Conservation (phyloP, 306 rosid species). For the Corylus americana region DNA sequence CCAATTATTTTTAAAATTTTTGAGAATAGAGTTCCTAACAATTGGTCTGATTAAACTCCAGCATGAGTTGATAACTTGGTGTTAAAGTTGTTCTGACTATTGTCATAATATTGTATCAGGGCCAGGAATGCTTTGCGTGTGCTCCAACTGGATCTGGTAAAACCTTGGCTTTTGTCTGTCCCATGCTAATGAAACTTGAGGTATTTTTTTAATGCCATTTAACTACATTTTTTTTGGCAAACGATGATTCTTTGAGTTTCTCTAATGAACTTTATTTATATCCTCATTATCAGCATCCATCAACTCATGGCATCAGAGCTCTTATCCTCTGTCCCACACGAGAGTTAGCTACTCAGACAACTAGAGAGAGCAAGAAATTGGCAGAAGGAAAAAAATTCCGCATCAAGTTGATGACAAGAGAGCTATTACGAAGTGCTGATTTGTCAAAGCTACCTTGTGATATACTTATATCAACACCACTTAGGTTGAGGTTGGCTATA, state of each 20-base stretch:
- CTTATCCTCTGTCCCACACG: conserved; percentile 84
- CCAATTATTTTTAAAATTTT: neutral
- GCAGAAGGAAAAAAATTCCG: conserved; percentile 63
- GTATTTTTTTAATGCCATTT: conserved; percentile 39
- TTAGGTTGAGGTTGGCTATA: conserved; percentile 64
- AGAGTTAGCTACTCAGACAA: conserved; percentile 82
- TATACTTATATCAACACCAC: conserved; percentile 86
- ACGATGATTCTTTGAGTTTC: conserved; percentile 18
- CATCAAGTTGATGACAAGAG: conserved; percentile 74
- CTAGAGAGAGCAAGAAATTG: conserved; percentile 85
- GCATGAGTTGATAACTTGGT: neutral
- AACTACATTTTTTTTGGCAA: neutral
- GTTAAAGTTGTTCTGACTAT: neutral
- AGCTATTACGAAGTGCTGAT: conserved; percentile 54
- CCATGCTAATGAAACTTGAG: conserved; percentile 92
- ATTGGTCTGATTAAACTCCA: neutral
- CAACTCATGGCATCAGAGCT: conserved; percentile 73
- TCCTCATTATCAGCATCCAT: conserved; percentile 44
- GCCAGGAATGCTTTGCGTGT: conserved; percentile 94
- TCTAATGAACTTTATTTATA: conserved; percentile 25
- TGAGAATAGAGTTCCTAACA: neutral
- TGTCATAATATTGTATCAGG: conserved; percentile 37
- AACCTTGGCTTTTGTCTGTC: conserved; percentile 87
- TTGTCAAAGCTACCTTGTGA: conserved; percentile 74
- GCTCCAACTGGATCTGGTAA: conserved; percentile 99